Evolutionary conservation across 2,329 filamentous ascomycete species (phyloP), one percentile per base, ranked within the genome.

Genomic region (Polytolypa hystricis): DNA sequence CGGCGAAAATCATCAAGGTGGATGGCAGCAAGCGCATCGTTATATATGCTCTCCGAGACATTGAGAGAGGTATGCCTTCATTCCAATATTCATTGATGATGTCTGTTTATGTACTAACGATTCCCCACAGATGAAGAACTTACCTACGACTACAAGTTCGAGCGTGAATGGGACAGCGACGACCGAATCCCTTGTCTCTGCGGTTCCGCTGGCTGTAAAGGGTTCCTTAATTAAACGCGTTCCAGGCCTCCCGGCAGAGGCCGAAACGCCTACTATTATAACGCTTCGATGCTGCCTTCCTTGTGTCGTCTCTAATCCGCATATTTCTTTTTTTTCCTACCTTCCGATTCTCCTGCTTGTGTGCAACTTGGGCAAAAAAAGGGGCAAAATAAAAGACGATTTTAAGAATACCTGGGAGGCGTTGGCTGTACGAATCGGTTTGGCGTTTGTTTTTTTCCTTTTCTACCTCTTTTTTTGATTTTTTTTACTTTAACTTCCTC

Each of bases 111-210:
- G 12, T 43, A 39, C 58, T 55, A 51, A 65, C 50, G 36, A 37
- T 30, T 19, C 7, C 34, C 11, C 36, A 43, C 55, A 98, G 91
- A 95, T 58, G 91, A 98, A 65, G 91, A 98, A 69, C 78, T 98
- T 58, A 98, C 91, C 2, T 98, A 98, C 67, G 91, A 98, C 68
- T 98, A 98, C 74, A 98, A 98, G 63, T 98, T 98, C 60, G 91
- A 98, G 67, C 83, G 91, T 51, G 91, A 98, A 64, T 84, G 93
- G 54, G 86, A 86, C 53, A 93, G 85, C 49, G 76, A 86, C 45
- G 91, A 98, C 61, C 84, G 91, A 46, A 95, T 98, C 51, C 91
- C 91, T 34, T 98, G 91, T 68, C 78, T 98, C 34, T 98, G 91
- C 61, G 91, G 91, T 42, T 95, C 89, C 29, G 78, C 87, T 19